Evolutionary conservation across 805 yeast species (phyloP), one percentile per base, ranked within the genome.

Genomic region (Myxozyma neglecta): DNA sequence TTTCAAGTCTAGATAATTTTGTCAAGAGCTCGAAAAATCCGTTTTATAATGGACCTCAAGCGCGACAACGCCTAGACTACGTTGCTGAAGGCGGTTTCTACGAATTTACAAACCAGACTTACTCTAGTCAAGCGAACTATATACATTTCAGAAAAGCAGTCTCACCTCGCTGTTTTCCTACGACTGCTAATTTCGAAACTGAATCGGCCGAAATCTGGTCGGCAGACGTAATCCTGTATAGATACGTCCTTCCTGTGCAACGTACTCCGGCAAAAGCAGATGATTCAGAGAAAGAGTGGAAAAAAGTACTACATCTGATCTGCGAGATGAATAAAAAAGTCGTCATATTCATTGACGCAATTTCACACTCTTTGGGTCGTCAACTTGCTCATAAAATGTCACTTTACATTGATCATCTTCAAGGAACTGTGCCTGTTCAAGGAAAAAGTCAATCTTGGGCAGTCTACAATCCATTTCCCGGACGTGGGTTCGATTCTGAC

Each of bases 401-500:
- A 11, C 3, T 32, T 13, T 51, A 24, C 37, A 45, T 51, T 46
- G 55, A 51, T 18, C 10, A 45, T 10, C 45, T 51, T 39, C 47
- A 39, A 5, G 14, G 10, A 14, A 8, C 35, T 24, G 40, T 11
- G 8, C 14, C 40, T 6, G 24, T 40, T 24, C 34, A 35, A 40
- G 34, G 7, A 3, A 16, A 6, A 4, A 36, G 16, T 20, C 35
- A 16, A 10, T 29, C 13, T 13, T 51, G 55, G 55, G 8, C 35
- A 7, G 55, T 51, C 9, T 51, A 51, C 34, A 51, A 51, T 29
- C 55, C 55, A n/a, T 14, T 51, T n/a, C 55, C 55, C 34, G 47
- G 46, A 7, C 13, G 55, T 34, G 44, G 46, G 14, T 32, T 39
- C 13, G 52, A 34, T 7, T 29, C 44, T 7, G 55, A 51, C 36